phyloP scores from a whole-genome alignment of 139 green algal species.

The Desmodesmus armatus region DNA sequence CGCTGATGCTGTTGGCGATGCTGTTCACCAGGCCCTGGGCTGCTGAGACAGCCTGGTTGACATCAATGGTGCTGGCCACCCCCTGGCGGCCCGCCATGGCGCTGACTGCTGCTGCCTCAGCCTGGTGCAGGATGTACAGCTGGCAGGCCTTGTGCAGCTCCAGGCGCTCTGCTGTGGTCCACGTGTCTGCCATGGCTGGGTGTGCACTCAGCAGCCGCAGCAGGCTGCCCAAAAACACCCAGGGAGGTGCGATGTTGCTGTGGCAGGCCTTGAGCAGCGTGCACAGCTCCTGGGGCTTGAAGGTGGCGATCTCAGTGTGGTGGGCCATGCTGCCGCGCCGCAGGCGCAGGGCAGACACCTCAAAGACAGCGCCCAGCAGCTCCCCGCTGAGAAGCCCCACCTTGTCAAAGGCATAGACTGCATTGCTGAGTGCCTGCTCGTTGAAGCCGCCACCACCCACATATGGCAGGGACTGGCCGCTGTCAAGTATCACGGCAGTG shows the following conservation, averaged over 20 bases:
- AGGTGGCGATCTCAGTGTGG: conserved; percentile 12
- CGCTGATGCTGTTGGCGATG: conserved; percentile 9
- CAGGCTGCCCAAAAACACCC: conserved; percentile 39
- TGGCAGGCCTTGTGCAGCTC: conserved; percentile 44
- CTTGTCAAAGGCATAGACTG: conserved; percentile 69
- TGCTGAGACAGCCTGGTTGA: background rate
- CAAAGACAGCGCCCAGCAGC: conserved; percentile 61
- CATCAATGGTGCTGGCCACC: background rate
- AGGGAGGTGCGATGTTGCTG: conserved; percentile 37
- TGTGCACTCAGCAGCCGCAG: conserved; percentile 24
- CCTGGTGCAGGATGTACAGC: conserved; percentile 33
- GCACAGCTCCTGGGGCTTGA: conserved; percentile 56
- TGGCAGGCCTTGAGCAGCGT: conserved; percentile 50
- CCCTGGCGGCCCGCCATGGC: background rate
- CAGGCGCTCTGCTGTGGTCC: conserved; percentile 30
- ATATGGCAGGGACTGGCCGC: conserved; percentile 20
- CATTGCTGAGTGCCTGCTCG: conserved; percentile 71
- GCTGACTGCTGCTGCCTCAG: conserved; percentile 5
- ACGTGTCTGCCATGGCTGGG: conserved; percentile 28
- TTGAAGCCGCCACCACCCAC: conserved; percentile 62
- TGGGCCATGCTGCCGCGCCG: conserved; percentile 35
- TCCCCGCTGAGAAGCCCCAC: conserved; percentile 57
- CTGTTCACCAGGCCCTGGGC: conserved; percentile 16
- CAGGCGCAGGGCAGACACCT: conserved; percentile 57
- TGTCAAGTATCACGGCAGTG: conserved; percentile 44